Evolutionary conservation across 352 stramenopile species (phyloP), one percentile per base, ranked within the genome.

Genomic region (Phytophthora pseudosyringae): DNA sequence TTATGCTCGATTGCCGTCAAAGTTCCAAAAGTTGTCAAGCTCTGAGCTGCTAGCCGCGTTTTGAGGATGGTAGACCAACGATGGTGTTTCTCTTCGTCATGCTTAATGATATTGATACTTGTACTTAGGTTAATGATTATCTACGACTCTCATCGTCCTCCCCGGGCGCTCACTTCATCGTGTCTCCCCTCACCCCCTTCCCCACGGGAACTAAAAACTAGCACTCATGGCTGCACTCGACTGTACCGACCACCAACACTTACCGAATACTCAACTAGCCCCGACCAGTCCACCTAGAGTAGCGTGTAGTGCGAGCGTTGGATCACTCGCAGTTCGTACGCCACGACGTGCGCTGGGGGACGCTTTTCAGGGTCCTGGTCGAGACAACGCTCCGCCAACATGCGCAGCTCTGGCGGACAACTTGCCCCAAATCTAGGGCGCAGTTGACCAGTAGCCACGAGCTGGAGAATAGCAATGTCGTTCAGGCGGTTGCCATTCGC

Each of bases 391-490:
- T 64, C 36, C 0, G 75, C 73, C n/a, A 86, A 21, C 11, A 64
- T 54, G 3, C 46, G 57, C 8, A 88, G 64, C 48, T 75, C 68
- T 4, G 58, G 36, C 2, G 79, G 76, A 64, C 78, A 87, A 39
- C 48, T 21, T n/a, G 64, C 36, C 1, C 59, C 49, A 52, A 87
- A 86, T 18, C 39, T 48, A 13, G 73, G 76, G 3, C 57, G 69
- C 1, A 86, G 43, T 35, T 67, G 39, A 1, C 79, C 78, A 0
- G 51, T 71, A 4, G 74, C 55, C 8, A 90, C 70, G 13, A 80
- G 47, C 38, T 83, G 72, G 3, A 85, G 59, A 56, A 86, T 77
- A 11, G 78, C 71, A 8, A 88, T 73, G 26, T 86, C 79, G 5
- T 72, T 59, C 12, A 88, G 47, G 2, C 54, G 46, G 29, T 74